phyloP scores from a whole-genome alignment of 495 filamentous ascomycete species.

The Wilcoxina mikolae region DNA sequence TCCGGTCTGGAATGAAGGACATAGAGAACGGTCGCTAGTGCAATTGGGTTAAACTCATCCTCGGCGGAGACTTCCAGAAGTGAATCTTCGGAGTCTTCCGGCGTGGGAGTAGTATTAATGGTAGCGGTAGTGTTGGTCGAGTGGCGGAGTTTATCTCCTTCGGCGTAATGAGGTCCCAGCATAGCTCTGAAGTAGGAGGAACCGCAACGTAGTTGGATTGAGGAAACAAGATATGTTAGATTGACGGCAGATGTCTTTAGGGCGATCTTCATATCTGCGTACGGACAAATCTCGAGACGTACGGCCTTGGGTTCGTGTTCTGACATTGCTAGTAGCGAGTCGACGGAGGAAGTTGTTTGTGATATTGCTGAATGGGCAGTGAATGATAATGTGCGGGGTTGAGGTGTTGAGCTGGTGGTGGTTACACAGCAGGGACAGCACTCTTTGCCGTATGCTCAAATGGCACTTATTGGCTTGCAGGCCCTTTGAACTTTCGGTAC shows the following conservation, averaged over 20 bases:
- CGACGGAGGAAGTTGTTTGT: too few species aligned
- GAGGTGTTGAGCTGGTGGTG: too few species aligned
- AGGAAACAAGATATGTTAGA: neutral
- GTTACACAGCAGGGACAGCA: too few species aligned
- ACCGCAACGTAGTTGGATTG: neutral
- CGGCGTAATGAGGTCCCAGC: neutral
- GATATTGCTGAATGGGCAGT: too few species aligned
- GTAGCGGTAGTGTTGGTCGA: neutral
- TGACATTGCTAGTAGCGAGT: too few species aligned
- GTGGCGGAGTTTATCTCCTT: neutral
- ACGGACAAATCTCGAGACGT: neutral
- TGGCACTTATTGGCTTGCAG: too few species aligned
- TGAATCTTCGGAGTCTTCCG: neutral
- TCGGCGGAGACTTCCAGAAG: neutral
- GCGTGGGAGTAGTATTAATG: neutral
- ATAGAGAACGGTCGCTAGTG: slow-evolving; percentile 11
- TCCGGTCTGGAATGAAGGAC: slow-evolving; percentile 15
- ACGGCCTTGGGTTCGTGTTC: neutral
- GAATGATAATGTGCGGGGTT: too few species aligned
- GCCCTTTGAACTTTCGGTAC: too few species aligned
- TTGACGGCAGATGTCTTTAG: neutral
- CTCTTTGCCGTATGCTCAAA: too few species aligned
- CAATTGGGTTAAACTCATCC: neutral
- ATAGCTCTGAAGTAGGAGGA: neutral
- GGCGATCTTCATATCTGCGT: neutral